Conservation (phyloP, 2,329 filamentous ascomycete species). For the Hysterium pulicare region DNA sequence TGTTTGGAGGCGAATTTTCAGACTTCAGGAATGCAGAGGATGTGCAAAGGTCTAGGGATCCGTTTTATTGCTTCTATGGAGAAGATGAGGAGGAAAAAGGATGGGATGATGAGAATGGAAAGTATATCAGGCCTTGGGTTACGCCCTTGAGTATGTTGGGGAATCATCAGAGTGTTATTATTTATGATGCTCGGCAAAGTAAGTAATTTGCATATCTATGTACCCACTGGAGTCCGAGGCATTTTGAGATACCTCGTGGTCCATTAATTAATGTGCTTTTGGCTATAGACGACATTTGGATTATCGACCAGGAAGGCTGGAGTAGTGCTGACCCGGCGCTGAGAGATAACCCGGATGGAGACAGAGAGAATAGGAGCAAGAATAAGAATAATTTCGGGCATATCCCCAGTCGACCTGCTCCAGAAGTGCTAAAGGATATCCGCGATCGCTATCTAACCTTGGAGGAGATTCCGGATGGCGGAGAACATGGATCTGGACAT, state of each 20-base stretch:
- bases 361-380: background rate
- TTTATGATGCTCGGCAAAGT: constrained; percentile 23
- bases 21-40: constrained; percentile 15
- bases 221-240: background rate
- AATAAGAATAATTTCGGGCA: constrained; percentile 13
- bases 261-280: background rate
- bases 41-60: constrained; percentile 12
- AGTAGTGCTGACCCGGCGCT: constrained; percentile 3
- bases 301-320: constrained; percentile 3
- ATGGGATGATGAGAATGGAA: constrained; percentile 13
- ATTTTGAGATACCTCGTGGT: background rate
- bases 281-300: background rate
- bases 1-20: constrained; percentile 13
- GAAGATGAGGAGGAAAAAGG: background rate
- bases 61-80: constrained; percentile 6
- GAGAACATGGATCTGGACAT: constrained; percentile 1
- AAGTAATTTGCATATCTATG: constrained; percentile 20
- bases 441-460: constrained; percentile 9
- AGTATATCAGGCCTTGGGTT: constrained; percentile 27
- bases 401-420: constrained; percentile 10
- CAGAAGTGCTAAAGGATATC: constrained; percentile 15
- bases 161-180: constrained; percentile 20
- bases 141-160: constrained; percentile 23
- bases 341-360: constrained; percentile 1
- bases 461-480: constrained; percentile 11